Evolutionary conservation across 1,284 basidiomycete species (phyloP), one percentile per base, ranked within the genome.

Genomic region (Tilletia horrida): DNA sequence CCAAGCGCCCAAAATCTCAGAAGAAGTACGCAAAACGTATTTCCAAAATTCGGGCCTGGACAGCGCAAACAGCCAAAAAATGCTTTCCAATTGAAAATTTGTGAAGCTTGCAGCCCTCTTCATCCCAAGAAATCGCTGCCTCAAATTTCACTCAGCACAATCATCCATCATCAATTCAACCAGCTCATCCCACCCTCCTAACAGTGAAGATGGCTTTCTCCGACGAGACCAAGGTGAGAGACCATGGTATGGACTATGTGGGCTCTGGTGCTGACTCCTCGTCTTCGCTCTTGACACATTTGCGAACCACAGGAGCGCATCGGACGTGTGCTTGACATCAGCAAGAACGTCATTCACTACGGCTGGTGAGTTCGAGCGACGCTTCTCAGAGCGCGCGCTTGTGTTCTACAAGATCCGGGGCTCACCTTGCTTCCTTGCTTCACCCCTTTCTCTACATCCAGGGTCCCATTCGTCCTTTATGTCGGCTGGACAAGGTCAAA

Each of bases 391-490:
- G 64, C 42, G 25, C 18, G 27, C 13, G 21, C n/a, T 1, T 31
- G 18, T 25, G 21, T 7, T 14, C 13, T 23, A n/a, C 13, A 25
- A 11, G 6, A 40, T 4, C 11, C 50, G n/a, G 50, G 25, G 6
- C 23, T 52, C 25, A 16, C 50, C 52, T 29, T 31, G 7, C 25
- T 8, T 16, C 62, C 7, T 61, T 21, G 2, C 52, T 23, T 3
- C 50, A 27, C 31, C n/a, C 61, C 57, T n/a, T 59, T 55, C 47
- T 40, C 57, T 42, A 9, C 43, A 29, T 25, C 3, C 66, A 78
- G 78, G 78, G 76, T 80, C 16, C 79, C 79, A 42, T 80, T 80
- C 64, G 76, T 80, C 40, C 75, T 80, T 48, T 80, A 78, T 67
- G 72, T 80, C 64, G 79, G 79, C 29, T 80, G 76, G 73, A 76